Conservation (phyloP, 345 rosid species). For the Microcos paniculata region DNA sequence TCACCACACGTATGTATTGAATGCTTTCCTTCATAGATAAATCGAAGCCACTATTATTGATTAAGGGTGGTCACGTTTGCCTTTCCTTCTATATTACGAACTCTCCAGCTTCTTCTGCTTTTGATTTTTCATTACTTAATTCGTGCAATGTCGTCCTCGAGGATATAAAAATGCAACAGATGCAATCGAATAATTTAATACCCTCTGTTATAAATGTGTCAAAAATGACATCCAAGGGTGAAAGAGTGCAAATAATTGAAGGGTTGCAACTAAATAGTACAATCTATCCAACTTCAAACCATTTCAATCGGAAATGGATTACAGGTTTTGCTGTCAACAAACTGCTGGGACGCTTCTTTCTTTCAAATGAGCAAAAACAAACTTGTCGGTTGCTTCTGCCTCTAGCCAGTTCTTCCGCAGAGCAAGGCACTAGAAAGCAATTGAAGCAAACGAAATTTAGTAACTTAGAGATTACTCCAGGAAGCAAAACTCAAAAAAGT, state of each 20-base stretch:
- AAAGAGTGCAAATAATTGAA: neutral
- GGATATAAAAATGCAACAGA: too few species aligned
- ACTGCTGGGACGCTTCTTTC: neutral
- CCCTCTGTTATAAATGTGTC: too few species aligned
- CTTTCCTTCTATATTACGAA: neutral
- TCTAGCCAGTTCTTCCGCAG: neutral
- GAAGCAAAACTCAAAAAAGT: neutral
- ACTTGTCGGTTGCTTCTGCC: neutral
- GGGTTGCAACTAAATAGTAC: neutral
- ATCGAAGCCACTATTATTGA: neutral
- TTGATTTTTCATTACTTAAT: too few species aligned
- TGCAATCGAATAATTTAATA: too few species aligned
- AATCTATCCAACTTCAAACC: neutral
- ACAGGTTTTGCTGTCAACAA: neutral
- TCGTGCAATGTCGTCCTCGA: too few species aligned
- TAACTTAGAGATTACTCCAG: neutral
- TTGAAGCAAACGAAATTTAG: neutral
- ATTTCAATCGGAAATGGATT: neutral
- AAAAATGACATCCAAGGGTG: too few species aligned
- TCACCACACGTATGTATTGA: neutral
- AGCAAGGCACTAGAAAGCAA: neutral
- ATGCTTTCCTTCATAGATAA: neutral
- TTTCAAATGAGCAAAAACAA: neutral
- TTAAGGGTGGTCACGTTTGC: neutral
- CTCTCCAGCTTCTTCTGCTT: neutral